A percentile compares a stretch with the other conserved stretches of the same genome.
Conservation (phyloP, 257 asterid genomes). For the Asclepias syriaca region DNA sequence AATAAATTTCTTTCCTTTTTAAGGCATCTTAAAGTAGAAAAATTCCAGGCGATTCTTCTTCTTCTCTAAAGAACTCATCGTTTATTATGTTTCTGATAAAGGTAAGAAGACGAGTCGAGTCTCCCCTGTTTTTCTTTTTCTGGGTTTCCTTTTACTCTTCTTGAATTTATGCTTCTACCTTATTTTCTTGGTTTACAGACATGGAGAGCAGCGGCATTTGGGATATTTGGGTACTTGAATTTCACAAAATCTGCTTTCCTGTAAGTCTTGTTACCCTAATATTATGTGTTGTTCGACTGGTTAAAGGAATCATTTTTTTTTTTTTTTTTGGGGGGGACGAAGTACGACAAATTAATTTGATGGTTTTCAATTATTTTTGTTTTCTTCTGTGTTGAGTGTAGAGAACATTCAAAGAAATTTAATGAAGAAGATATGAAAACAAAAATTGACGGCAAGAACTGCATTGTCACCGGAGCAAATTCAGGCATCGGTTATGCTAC, state of each 20-base stretch:
- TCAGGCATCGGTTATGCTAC: slow-evolving; percentile 89
- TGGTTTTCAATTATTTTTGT: neutral
- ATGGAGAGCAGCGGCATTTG: slow-evolving; percentile 71
- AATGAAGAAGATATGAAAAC: slow-evolving; percentile 67
- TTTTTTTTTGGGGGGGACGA: too few relatives aligned
- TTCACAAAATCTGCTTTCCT: slow-evolving; percentile 69
- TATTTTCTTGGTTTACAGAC: slow-evolving; percentile 30
- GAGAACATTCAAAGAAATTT: slow-evolving; percentile 78
- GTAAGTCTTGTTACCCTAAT: slow-evolving; percentile 33
- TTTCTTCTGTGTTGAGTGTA: slow-evolving; percentile 17
- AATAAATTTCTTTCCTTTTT: neutral
- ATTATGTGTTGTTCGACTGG: neutral
- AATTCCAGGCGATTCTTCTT: slow-evolving; percentile 9
- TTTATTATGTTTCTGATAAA: slow-evolving; percentile 66
- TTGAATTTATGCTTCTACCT: neutral
- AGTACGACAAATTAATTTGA: neutral
- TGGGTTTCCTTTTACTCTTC: neutral
- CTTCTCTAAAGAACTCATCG: slow-evolving; percentile 27
- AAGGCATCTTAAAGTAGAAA: neutral
- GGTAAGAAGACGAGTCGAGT: slow-evolving; percentile 27
- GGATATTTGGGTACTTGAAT: slow-evolving; percentile 67
- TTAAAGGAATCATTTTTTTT: too few relatives aligned
- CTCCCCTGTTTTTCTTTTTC: neutral
- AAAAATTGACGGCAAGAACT: slow-evolving; percentile 70
- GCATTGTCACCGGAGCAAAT: slow-evolving; percentile 92